Percentiles rank a stretch among this genome's conserved stretches.
Conservation (phyloP, 495 filamentous ascomycete genomes). For the Evernia prunastri region DNA sequence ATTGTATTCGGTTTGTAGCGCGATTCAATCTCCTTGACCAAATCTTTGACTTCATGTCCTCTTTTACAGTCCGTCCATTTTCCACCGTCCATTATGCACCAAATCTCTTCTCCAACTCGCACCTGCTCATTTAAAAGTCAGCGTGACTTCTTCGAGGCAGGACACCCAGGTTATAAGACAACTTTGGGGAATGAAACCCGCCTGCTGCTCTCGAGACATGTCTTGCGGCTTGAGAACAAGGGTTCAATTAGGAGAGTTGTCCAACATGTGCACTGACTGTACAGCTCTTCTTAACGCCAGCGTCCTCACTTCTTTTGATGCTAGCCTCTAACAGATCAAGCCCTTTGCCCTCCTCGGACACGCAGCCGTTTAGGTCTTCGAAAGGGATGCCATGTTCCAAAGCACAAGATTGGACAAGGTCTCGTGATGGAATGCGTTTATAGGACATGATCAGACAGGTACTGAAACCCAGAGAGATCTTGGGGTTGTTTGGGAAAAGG, state of each 20-base stretch:
- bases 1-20: constrained; percentile 31
- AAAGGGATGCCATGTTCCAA: constrained; percentile 86
- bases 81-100: constrained; percentile 78
- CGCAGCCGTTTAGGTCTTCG: constrained; percentile 70
- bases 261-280: constrained; percentile 37
- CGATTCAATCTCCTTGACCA: constrained; percentile 68
- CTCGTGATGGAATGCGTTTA: constrained; percentile 61
- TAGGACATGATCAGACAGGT: constrained; percentile 78
- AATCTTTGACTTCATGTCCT: constrained; percentile 61
- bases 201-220: neutral
- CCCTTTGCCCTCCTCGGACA: constrained; percentile 57
- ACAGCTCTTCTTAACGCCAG: constrained; percentile 75
- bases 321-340: constrained; percentile 68
- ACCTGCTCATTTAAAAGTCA: constrained; percentile 33
- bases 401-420: constrained; percentile 75
- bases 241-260: neutral
- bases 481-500: constrained; percentile 69
- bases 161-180: neutral
- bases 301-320: constrained; percentile 58
- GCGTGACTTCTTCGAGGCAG: neutral
- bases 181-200: neutral
- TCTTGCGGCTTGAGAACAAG: neutral
- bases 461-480: constrained; percentile 81
- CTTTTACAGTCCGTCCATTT: constrained; percentile 73
- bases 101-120: constrained; percentile 64